A percentile compares a stretch with the other conserved stretches of the same genome.
These are phyloP conservation scores for Samsoniella hepiali DNA, from an alignment of 2,329 filamentous ascomycete genomes.

Conservation along the genomic window DNA sequence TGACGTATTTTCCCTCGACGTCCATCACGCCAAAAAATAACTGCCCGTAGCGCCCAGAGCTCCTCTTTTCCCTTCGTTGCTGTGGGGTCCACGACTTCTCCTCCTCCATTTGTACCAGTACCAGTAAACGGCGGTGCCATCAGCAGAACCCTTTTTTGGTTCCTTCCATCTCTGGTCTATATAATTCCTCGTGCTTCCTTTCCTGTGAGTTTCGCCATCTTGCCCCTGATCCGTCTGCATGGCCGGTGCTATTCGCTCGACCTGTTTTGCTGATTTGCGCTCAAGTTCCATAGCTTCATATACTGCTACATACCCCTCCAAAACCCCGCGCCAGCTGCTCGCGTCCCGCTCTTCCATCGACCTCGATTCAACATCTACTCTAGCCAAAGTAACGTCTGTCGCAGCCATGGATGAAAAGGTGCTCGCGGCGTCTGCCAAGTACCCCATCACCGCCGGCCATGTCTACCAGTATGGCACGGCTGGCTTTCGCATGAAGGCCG, in stretches of 20 bases:
- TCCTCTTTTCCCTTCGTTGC: slow-evolving; percentile 9
- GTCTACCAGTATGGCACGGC: slow-evolving; percentile 64
- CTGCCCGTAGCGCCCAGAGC: neutral
- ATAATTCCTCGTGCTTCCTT: neutral
- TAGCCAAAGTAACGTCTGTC: neutral
- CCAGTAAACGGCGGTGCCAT: neutral
- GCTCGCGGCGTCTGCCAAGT: slow-evolving; percentile 59
- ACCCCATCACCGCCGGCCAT: slow-evolving; percentile 55
- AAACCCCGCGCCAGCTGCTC: slow-evolving; percentile 15
- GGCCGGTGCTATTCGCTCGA: neutral
- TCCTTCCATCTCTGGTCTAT: neutral
- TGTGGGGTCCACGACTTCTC: slow-evolving; percentile 9
- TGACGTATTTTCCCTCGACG: neutral
- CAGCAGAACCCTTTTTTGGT: neutral
- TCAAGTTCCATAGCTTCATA: neutral
- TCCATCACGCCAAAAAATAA: neutral
- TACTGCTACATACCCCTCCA: neutral
- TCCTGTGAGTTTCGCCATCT: neutral
- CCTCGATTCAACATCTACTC: neutral
- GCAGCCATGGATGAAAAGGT: slow-evolving; percentile 53
- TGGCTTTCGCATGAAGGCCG: slow-evolving; percentile 67
- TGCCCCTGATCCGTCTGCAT: neutral
- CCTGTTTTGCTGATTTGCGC: neutral
- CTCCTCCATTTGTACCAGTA: neutral
- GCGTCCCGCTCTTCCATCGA: slow-evolving; percentile 4